Percentiles rank a stretch among this genome's conserved stretches.
Evolutionary conservation across 257 asterid genomes (phyloP).

Genomic region (Petunia axillaris): DNA sequence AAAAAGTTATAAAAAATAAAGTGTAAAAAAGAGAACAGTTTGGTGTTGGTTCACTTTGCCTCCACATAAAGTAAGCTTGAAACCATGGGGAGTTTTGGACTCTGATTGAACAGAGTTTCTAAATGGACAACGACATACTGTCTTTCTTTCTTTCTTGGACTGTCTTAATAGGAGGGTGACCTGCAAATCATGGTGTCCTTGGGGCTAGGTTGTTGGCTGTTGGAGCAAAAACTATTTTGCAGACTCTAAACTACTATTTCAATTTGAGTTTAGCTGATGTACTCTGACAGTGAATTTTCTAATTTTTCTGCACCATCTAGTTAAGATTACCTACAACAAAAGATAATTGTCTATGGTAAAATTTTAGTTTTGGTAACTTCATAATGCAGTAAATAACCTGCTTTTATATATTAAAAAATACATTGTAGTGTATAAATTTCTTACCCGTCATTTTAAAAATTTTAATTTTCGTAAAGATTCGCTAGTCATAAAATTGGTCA

Average conservation of each 20-base stretch:
- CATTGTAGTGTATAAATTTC: no score
- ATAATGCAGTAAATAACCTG: no score
- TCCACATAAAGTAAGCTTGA: slow-evolving; percentile 45
- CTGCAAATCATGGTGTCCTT: neutral
- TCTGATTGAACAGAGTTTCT: slow-evolving; percentile 55
- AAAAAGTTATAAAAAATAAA: neutral
- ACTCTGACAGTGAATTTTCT: no score
- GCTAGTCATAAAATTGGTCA: no score
- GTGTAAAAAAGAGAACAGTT: slow-evolving; percentile 30
- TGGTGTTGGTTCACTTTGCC: slow-evolving; percentile 77
- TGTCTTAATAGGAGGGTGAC: neutral
- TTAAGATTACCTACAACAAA: no score
- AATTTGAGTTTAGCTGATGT: neutral
- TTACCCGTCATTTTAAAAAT: no score
- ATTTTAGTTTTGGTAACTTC: no score
- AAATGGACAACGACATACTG: slow-evolving; percentile 58
- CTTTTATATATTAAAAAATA: no score
- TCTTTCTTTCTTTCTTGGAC: neutral
- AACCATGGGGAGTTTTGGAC: slow-evolving; percentile 28
- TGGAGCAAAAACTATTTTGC: neutral
- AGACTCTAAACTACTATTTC: neutral
- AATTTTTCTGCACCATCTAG: no score
- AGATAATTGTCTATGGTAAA: no score
- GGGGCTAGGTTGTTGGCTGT: slow-evolving; percentile 34
- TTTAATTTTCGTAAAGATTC: no score